phyloP scores from a whole-genome alignment of 805 yeast species.

The Yarrowia yakushimensis region DNA sequence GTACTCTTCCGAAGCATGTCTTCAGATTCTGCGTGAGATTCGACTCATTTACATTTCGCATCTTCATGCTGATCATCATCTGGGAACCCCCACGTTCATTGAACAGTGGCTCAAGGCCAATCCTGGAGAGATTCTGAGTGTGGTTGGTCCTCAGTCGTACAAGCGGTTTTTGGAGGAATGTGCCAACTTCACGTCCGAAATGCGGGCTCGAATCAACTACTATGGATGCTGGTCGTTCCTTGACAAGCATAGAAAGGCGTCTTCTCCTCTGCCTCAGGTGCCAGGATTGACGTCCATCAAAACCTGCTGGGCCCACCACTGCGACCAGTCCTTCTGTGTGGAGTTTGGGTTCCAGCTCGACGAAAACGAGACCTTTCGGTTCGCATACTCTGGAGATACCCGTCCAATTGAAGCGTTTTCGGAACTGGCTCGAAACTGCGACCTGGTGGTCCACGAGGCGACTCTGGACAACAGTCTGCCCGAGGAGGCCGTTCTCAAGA shows the following conservation, averaged over 20 bases:
- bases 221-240: conserved; percentile 61
- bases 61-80: conserved; percentile 94
- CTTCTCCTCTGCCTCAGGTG: not conserved
- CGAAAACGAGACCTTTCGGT: conserved; percentile 46
- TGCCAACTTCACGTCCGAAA: conserved; percentile 33
- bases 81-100: conserved; percentile 72
- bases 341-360: conserved; percentile 32
- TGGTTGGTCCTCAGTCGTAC: conserved; percentile 76
- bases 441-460: conserved; percentile 86
- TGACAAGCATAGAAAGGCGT: not conserved
- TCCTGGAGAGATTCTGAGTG: conserved; percentile 42
- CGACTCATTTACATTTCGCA: conserved; percentile 73
- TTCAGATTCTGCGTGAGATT: conserved; percentile 55
- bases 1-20: conserved; percentile 48
- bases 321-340: conserved; percentile 75
- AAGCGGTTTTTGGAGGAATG: conserved; percentile 67
- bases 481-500: conserved; percentile 75
- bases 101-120: conserved; percentile 52
- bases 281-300: conserved; percentile 36
- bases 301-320: conserved; percentile 79
- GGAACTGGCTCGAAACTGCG: conserved; percentile 59
- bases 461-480: conserved; percentile 77
- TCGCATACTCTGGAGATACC: conserved; percentile 93
- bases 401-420: conserved; percentile 72
- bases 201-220: conserved; percentile 44